Evolutionary conservation across 2,329 filamentous ascomycete species (phyloP), one percentile per base, ranked within the genome.

Genomic region (Pseudogymnoascus sp.): DNA sequence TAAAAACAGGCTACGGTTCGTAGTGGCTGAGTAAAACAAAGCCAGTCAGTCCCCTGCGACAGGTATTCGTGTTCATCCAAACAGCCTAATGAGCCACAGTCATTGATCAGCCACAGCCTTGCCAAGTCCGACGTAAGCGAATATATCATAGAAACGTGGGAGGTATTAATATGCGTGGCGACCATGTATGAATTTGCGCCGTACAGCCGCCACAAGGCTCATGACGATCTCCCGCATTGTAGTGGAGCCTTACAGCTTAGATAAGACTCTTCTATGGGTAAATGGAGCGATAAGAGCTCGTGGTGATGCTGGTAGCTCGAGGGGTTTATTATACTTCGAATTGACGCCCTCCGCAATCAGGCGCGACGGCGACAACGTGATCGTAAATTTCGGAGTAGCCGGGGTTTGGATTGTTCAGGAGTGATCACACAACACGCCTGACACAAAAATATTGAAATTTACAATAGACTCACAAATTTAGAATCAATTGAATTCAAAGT

Each of bases 161-260:
- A 60, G 59, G 59, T 60, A 60, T 45, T 30, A 16, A 55, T 60
- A 14, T 23, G 1, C 11, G 35, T 25, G 36, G 36, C 5, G 19
- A 55, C 30, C 36, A 38, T 60, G 58, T 1, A 60, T 49, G 58
- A 60, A 49, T 60, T 52, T 60, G 36, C 3, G 36, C 59, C 11
- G n/a, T 28, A 55, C 58, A 9, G 33, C 59, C 35, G 16, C 59
- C 41, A 55, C 60, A 58, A 58, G 39, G 59, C 59, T 60, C 0
- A 3, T 45, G 59, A 55, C 23, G 38, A 60, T 45, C 38, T 60
- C 59, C 38, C 36, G 23, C 19, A 23, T 39, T 16, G 16, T 19
- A 30, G 33, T 49, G 30, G 66, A 60, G 59, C 62, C 66, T 19
- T 12, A 35, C 1, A 19, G 19, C 19, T 19, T 19, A 19, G 19